Evolutionary conservation across 768 basidiomycete genomes (phyloP).

Genomic region (Hortiboletus campestris): DNA sequence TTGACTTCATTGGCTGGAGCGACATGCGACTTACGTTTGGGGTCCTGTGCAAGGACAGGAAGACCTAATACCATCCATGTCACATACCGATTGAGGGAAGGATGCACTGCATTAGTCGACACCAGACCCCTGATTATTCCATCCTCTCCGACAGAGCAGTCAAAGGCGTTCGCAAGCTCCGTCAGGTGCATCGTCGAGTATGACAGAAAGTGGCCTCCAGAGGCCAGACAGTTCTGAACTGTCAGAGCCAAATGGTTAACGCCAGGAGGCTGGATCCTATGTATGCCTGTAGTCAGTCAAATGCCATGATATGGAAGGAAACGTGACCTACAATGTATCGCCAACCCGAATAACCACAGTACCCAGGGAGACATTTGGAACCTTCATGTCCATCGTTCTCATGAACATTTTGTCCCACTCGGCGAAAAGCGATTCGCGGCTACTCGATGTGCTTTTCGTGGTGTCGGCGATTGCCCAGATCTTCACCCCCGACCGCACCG

Average conservation of each 20-base stretch:
- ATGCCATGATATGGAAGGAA: too few species aligned
- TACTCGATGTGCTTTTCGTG: too few species aligned
- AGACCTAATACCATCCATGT: slow-evolving; percentile 4
- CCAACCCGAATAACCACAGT: background rate
- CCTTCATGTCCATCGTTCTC: too few species aligned
- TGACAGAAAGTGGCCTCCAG: background rate
- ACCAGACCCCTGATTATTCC: too few species aligned
- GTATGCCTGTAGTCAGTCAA: too few species aligned
- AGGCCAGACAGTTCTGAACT: background rate
- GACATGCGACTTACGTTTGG: too few species aligned
- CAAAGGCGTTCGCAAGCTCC: background rate
- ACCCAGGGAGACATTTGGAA: too few species aligned
- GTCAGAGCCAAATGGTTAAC: background rate
- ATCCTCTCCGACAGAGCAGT: background rate
- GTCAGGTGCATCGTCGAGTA: slow-evolving; percentile 1
- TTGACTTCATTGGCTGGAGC: too few species aligned
- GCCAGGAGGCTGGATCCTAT: slow-evolving; percentile 1
- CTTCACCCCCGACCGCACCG: background rate
- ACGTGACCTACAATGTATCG: background rate
- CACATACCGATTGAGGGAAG: background rate
- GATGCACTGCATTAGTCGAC: background rate
- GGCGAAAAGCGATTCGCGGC: too few species aligned
- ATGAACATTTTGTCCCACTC: too few species aligned
- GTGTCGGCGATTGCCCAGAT: background rate
- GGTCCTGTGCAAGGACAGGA: background rate